Conservation (phyloP, 1,139 yeast genomes). For the Pichia sp. region DNA sequence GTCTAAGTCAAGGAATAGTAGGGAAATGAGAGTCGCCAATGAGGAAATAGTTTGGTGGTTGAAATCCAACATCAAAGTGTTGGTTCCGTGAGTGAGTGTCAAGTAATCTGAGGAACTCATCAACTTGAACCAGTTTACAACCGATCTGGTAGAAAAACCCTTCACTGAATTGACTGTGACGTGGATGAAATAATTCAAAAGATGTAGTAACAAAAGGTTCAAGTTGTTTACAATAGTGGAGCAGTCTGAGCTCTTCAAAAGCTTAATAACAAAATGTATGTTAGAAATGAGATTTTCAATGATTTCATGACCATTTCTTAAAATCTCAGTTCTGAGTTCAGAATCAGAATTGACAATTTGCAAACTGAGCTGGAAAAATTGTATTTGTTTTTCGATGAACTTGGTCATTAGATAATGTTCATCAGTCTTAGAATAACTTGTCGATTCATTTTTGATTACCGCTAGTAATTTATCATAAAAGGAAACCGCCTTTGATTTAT, state of each 20-base stretch:
- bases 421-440: too few relatives aligned
- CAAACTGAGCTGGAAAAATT: slow-evolving; percentile 2
- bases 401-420: too few relatives aligned
- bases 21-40: slow-evolving; percentile 39
- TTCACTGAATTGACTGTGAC: slow-evolving; percentile 28
- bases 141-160: slow-evolving; percentile 26
- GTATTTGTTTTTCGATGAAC: slow-evolving; percentile 3
- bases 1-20: slow-evolving; percentile 49
- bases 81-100: background rate
- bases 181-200: slow-evolving; percentile 39
- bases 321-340: background rate
- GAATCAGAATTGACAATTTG: slow-evolving; percentile 1
- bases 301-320: slow-evolving; percentile 10
- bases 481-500: too few relatives aligned
- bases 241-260: background rate
- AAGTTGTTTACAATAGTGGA: background rate
- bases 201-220: background rate
- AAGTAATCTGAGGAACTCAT: slow-evolving; percentile 38
- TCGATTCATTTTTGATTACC: too few relatives aligned
- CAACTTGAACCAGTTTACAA: slow-evolving; percentile 50
- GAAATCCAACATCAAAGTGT: background rate
- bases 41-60: slow-evolving; percentile 34
- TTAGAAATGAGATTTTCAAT: slow-evolving; percentile 15
- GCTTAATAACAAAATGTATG: slow-evolving; percentile 4
- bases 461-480: too few relatives aligned